Percentiles rank a stretch among this genome's conserved stretches.
These are phyloP conservation scores for Leishmania turanica DNA, from an alignment of 208 protist species.

Conservation along the genomic window DNA sequence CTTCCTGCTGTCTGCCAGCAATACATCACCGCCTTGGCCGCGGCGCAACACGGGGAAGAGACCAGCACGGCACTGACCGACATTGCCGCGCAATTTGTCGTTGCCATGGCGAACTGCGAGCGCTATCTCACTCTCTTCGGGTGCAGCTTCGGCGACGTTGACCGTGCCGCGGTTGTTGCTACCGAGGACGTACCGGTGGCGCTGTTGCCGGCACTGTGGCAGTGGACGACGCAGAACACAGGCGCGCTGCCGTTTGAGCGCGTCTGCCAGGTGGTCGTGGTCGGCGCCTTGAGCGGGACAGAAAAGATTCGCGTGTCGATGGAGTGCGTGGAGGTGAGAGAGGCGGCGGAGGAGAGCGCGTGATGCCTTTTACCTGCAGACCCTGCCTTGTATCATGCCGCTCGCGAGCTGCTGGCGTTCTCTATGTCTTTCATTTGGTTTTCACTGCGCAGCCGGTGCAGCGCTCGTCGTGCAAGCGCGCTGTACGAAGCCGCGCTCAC, in stretches of 20 bases:
- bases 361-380: not conserved
- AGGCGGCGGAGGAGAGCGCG: not conserved
- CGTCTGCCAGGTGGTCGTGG: constrained; percentile 7
- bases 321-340: constrained; percentile 9
- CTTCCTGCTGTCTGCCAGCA: constrained; percentile 12
- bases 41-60: not conserved
- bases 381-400: not conserved
- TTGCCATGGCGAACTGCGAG: constrained; percentile 64
- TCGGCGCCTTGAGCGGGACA: not conserved
- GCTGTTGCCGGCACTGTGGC: constrained; percentile 44
- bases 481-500: not conserved
- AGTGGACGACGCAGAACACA: constrained; percentile 27
- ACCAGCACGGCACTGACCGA: not conserved
- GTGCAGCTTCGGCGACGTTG: constrained; percentile 10
- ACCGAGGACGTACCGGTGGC: constrained; percentile 24
- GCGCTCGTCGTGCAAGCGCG: not conserved
- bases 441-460: not conserved
- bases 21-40: not conserved
- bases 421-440: not conserved
- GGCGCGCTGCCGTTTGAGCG: constrained; percentile 8
- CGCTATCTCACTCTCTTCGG: constrained; percentile 44
- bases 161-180: constrained; percentile 31
- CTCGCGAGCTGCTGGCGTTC: not conserved
- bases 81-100: constrained; percentile 56
- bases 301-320: constrained; percentile 21